Conservation (phyloP, 2,329 filamentous ascomycete genomes). For the Penicillium corylophilum region DNA sequence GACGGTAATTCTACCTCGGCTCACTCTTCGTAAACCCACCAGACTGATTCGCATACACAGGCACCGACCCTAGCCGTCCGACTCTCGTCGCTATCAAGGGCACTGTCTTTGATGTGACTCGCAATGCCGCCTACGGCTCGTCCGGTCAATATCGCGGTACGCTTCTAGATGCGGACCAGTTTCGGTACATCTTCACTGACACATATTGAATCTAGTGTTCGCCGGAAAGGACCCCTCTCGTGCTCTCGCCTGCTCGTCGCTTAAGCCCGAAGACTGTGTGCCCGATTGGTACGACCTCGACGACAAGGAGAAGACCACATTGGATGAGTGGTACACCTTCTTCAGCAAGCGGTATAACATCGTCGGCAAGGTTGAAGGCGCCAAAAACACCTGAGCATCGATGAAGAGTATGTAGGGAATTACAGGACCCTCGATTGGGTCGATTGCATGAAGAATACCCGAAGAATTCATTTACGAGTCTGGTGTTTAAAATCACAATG, state of each 20-base stretch:
- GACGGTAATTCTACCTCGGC: slow-evolving; percentile 60
- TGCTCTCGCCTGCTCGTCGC: slow-evolving; percentile 80
- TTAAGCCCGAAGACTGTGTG: slow-evolving; percentile 77
- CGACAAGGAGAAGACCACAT: slow-evolving; percentile 78
- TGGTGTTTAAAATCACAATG: slow-evolving; percentile 13
- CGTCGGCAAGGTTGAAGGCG: slow-evolving; percentile 46
- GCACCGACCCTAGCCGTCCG: slow-evolving; percentile 48
- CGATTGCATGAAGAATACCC: slow-evolving; percentile 10
- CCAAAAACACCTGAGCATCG: slow-evolving; percentile 33
- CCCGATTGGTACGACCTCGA: slow-evolving; percentile 79
- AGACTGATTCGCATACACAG: slow-evolving; percentile 20
- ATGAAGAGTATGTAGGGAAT: neutral
- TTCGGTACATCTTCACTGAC: neutral
- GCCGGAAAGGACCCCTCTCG: slow-evolving; percentile 94
- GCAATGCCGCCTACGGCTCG: slow-evolving; percentile 81
- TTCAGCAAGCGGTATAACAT: slow-evolving; percentile 97
- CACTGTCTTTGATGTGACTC: slow-evolving; percentile 89
- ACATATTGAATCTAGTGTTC: slow-evolving; percentile 64
- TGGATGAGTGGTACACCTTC: slow-evolving; percentile 93
- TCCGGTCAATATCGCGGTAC: slow-evolving; percentile 83
- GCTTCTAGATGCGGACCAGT: slow-evolving; percentile 24
- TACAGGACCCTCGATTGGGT: neutral
- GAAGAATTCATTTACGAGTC: neutral
- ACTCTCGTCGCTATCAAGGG: slow-evolving; percentile 72
- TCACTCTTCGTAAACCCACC: neutral